phyloP scores from a whole-genome alignment of 805 yeast genomes.

The Candida qinlingensis region DNA sequence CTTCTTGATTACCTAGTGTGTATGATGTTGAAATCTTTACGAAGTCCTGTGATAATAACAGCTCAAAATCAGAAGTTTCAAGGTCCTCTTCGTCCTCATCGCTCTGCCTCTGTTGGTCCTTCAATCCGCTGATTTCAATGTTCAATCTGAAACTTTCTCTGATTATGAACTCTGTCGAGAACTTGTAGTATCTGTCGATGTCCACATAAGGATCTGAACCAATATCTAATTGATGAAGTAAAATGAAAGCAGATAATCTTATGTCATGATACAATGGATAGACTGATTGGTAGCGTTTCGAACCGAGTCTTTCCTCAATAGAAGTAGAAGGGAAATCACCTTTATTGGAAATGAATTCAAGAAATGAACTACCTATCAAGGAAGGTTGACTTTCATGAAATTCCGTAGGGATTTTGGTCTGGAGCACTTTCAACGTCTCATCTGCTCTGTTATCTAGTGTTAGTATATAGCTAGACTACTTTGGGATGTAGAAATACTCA shows the following conservation, averaged over 20 bases:
- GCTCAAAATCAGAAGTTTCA: conserved; percentile 24
- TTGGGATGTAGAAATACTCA: neutral
- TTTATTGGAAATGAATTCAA: conserved; percentile 1
- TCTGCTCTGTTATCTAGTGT: conserved; percentile 10
- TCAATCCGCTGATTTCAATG: conserved; percentile 18
- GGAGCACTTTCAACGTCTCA: conserved; percentile 9
- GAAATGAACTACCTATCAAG: conserved; percentile 12
- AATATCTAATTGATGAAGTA: conserved; percentile 41
- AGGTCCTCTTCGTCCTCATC: conserved; percentile 9
- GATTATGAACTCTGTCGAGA: conserved; percentile 55
- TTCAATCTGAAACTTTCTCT: conserved; percentile 53
- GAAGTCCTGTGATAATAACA: conserved; percentile 50
- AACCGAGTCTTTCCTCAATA: conserved; percentile 36
- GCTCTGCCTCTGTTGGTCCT: conserved; percentile 7
- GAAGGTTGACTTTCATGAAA: conserved; percentile 17
- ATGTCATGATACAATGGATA: conserved; percentile 65
- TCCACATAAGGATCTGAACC: conserved; percentile 45
- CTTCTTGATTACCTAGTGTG: conserved; percentile 54
- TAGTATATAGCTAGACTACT: neutral
- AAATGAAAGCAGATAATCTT: conserved; percentile 46
- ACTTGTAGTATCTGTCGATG: conserved; percentile 59
- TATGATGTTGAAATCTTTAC: conserved; percentile 51
- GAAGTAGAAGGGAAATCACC: conserved; percentile 29
- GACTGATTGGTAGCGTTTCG: conserved; percentile 36
- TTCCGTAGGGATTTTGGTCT: conserved; percentile 15